These are phyloP conservation scores for Boletus austroedulis DNA, from an alignment of 1,284 basidiomycete genomes.

Conservation along the genomic window DNA sequence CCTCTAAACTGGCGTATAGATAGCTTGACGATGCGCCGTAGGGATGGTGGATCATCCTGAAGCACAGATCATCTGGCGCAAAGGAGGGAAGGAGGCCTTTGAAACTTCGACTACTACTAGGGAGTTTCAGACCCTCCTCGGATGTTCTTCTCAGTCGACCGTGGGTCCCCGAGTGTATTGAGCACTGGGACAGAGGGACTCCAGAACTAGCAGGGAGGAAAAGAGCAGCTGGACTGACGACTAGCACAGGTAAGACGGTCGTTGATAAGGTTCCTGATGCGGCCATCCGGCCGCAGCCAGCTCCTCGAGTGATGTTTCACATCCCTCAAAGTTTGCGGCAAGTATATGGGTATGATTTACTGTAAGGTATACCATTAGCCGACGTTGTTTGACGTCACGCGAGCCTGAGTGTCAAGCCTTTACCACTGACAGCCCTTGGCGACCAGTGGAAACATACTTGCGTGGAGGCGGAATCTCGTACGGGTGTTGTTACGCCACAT, in stretches of 20 bases:
- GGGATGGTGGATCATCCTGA: slow-evolving; percentile 34
- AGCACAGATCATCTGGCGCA: slow-evolving; percentile 18
- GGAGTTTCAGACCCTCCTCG: not conserved
- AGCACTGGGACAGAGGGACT: slow-evolving; percentile 1
- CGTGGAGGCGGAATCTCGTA: too few species aligned
- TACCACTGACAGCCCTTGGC: too few species aligned
- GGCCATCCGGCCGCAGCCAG: not conserved
- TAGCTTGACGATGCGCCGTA: slow-evolving; percentile 28
- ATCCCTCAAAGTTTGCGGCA: not conserved
- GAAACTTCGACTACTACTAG: slow-evolving; percentile 3
- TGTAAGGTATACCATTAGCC: not conserved
- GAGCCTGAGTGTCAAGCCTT: not conserved
- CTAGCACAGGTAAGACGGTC: slow-evolving; percentile 1
- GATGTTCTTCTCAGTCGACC: slow-evolving; percentile 2
- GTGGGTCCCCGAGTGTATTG: slow-evolving; percentile 5
- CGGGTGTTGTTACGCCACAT: too few species aligned
- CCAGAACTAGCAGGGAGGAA: not conserved
- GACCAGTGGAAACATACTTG: too few species aligned
- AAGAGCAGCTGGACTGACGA: not conserved
- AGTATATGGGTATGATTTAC: not conserved
- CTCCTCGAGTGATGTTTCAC: not conserved
- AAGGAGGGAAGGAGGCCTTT: slow-evolving; percentile 1
- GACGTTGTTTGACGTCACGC: not conserved
- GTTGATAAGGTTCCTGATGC: not conserved
- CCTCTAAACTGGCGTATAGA: slow-evolving; percentile 24